Conservation (phyloP, 257 asterid genomes). For the Solanum paucissectum region DNA sequence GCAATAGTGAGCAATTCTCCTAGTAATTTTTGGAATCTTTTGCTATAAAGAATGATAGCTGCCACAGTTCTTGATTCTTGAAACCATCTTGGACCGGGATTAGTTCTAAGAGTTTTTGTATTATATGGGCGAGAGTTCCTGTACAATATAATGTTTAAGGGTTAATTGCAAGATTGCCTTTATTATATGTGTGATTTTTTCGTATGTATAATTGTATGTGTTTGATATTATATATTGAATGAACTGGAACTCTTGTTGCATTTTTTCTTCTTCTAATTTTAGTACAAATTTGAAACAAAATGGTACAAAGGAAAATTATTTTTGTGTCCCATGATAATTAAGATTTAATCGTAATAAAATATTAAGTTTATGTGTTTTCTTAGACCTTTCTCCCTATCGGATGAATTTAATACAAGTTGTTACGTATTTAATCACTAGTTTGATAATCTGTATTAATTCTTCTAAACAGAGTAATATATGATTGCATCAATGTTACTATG, state of each 20-base stretch:
- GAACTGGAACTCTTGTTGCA: not conserved
- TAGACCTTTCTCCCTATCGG: not conserved
- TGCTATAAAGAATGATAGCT: not conserved
- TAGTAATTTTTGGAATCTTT: not conserved
- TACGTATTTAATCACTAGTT: no score
- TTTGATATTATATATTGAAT: not conserved
- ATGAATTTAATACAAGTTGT: not conserved
- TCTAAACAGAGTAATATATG: no score
- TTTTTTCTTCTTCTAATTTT: not conserved
- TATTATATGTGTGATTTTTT: not conserved
- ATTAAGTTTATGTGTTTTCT: not conserved
- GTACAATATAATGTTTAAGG: no score
- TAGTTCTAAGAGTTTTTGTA: no score
- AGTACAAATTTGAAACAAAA: not conserved
- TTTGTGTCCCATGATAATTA: not conserved
- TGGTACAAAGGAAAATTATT: not conserved
- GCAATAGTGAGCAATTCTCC: not conserved
- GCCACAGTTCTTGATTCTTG: not conserved
- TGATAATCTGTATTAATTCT: no score
- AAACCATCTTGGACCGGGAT: no score
- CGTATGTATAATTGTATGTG: not conserved
- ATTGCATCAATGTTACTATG: not conserved
- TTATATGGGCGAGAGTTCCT: not conserved
- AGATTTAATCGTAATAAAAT: no score
- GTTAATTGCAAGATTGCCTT: not conserved